Evolutionary conservation across 441 rosid genomes (phyloP), one percentile per base, ranked within the genome.

Genomic region (Adansonia grandidieri): DNA sequence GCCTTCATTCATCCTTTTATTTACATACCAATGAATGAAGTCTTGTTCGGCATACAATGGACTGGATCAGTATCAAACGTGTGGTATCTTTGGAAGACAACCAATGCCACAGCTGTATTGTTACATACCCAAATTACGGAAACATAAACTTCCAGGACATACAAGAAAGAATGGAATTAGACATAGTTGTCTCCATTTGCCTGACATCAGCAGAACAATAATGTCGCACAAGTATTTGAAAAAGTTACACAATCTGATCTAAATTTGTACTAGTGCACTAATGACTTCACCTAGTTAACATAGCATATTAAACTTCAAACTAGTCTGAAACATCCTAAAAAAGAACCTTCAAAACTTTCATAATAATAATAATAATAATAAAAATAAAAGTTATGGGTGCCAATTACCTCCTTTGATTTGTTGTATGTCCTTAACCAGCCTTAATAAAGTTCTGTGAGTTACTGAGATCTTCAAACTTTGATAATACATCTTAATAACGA

Each of bases 51-150:
- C 47, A 69, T 89, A 92, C 97, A 91, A 90, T 82, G 91, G 92
- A 80, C 13, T 47, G 50, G 50, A 24, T 24, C 28, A 24, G 28
- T 1, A 47, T 92, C 93, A 72, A 91, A 92, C 78, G 91, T 89
- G 81, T 82, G 88, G 85, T 92, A 90, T 57, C 91, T 91, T 45
- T 93, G 83, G 60, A 89, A 79, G 85, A 92, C 89, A 73, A 91
- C 93, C 84, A 91, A 95, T 5, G 89, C 95, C 44, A 89, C 95
- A 5, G 95, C 95, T 62, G 97, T 92, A 84, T 89, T 89, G 88
- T 92, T 92, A 37, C 42, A 37, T 8, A 1, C 9, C 6, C 9
- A 8, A 5, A 8, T 45, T 61, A 24, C 0, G 15, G 65, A 11
- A 61, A 10, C 40, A 22, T 9, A 24, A 10, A 61, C 40, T 61